Percentiles rank a stretch among this genome's conserved stretches.
Conservation (phyloP, 306 rosid species). For the Casuarina glauca region DNA sequence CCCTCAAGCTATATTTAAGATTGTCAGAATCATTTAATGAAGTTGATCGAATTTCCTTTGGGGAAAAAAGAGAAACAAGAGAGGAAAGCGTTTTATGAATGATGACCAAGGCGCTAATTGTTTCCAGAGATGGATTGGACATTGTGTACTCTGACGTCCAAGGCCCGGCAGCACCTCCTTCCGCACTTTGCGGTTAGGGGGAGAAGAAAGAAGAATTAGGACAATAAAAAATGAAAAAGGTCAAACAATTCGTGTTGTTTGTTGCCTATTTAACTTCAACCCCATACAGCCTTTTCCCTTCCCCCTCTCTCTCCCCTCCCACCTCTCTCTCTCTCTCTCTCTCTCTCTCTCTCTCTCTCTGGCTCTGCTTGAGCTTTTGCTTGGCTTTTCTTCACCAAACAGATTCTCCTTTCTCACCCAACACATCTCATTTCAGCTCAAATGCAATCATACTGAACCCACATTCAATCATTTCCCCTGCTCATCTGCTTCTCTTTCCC, state of each 20-base stretch:
- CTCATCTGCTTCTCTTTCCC: constrained; percentile 21
- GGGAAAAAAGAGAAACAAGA: background rate
- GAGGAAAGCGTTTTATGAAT: background rate
- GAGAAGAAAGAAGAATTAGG: background rate
- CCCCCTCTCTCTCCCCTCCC: constrained; percentile 24
- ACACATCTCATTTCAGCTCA: background rate
- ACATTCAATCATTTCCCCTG: constrained; percentile 14
- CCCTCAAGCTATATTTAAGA: too few species aligned
- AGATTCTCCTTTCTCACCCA: constrained; percentile 20
- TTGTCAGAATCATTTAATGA: too few species aligned
- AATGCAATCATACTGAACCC: constrained; percentile 18
- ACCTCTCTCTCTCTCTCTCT: background rate
- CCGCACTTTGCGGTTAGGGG: constrained; percentile 59
- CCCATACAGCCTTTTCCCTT: constrained; percentile 31
- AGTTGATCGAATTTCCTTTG: too few species aligned
- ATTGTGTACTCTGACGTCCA: constrained; percentile 54
- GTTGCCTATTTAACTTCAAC: constrained; percentile 57
- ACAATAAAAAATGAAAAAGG: constrained; percentile 8
- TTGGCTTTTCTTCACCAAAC: constrained; percentile 25
- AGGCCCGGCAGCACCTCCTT: constrained; percentile 59
- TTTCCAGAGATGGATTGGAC: constrained; percentile 30
- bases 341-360: constrained; percentile 6
- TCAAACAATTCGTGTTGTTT: constrained; percentile 28
- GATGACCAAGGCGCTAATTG: background rate
- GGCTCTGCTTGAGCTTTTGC: constrained; percentile 8